phyloP scores from a whole-genome alignment of 176 grass and related monocot genomes.

The Pontederia crassipes region DNA sequence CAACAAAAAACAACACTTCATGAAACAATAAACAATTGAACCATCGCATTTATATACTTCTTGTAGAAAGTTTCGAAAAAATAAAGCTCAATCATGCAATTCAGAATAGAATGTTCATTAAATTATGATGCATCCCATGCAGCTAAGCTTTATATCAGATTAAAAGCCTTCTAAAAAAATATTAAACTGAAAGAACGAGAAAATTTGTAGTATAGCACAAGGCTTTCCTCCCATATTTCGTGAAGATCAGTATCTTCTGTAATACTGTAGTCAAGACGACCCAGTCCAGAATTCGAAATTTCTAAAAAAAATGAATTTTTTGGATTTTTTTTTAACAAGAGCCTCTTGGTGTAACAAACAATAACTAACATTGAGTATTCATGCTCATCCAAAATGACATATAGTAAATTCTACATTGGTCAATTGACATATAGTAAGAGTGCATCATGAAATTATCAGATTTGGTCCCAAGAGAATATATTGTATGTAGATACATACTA shows the following conservation, averaged over 20 bases:
- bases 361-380: conserved; percentile 1
- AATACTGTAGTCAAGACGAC: conserved; percentile 42
- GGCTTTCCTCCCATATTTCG: conserved; percentile 58
- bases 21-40: no score
- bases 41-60: no score
- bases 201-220: conserved; percentile 25
- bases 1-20: no score
- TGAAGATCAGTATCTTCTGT: conserved; percentile 45
- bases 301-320: conserved; percentile 62
- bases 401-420: conserved; percentile 3
- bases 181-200: conserved; percentile 7
- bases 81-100: no score
- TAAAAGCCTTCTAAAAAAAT: background rate
- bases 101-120: no score
- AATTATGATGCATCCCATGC: background rate
- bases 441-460: background rate
- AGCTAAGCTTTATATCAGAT: no score
- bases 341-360: conserved; percentile 18
- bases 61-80: no score
- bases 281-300: conserved; percentile 48
- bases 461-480: no score
- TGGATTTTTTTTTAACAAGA: conserved; percentile 5
- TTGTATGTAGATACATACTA: no score
- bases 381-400: conserved; percentile 2
- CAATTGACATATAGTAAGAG: background rate